These are phyloP conservation scores for Penicillium lividum DNA, from an alignment of 495 filamentous ascomycete genomes.

Conservation along the genomic window DNA sequence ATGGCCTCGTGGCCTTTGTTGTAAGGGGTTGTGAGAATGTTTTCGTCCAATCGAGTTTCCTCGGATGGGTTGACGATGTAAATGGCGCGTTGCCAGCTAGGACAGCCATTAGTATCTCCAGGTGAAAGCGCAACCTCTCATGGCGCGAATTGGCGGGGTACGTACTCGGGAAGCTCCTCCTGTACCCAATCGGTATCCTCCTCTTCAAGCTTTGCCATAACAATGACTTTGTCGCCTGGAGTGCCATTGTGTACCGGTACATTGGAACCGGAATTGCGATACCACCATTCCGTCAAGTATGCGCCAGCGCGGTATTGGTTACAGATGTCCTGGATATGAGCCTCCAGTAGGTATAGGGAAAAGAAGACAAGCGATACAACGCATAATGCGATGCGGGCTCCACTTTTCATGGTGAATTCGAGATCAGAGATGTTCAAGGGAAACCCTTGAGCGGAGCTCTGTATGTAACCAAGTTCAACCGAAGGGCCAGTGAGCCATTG, in stretches of 20 bases:
- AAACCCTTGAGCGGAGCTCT: constrained; percentile 14
- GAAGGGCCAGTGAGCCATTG: constrained; percentile 16
- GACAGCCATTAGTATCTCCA: background rate
- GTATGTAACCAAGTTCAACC: constrained; percentile 12
- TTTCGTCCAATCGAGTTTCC: constrained; percentile 46
- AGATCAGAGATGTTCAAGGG: constrained; percentile 9
- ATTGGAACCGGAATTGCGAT: constrained; percentile 17
- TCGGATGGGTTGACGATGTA: constrained; percentile 65
- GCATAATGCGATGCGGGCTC: constrained; percentile 38
- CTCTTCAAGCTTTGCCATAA: constrained; percentile 58
- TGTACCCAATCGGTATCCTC: constrained; percentile 64
- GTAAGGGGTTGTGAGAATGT: constrained; percentile 35
- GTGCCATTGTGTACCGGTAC: constrained; percentile 9
- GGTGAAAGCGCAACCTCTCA: background rate
- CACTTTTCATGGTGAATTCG: constrained; percentile 39
- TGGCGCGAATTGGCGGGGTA: background rate
- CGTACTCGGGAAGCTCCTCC: constrained; percentile 52
- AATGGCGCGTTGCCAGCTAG: constrained; percentile 57
- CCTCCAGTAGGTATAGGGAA: constrained; percentile 39
- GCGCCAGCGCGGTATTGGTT: constrained; percentile 47
- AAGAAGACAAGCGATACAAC: constrained; percentile 32
- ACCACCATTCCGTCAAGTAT: constrained; percentile 42
- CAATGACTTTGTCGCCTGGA: constrained; percentile 48
- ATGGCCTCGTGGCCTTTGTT: constrained; percentile 80
- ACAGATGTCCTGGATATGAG: constrained; percentile 41